phyloP scores from a whole-genome alignment of 331 rosid genomes.

The Erythrophleum ivorense region DNA sequence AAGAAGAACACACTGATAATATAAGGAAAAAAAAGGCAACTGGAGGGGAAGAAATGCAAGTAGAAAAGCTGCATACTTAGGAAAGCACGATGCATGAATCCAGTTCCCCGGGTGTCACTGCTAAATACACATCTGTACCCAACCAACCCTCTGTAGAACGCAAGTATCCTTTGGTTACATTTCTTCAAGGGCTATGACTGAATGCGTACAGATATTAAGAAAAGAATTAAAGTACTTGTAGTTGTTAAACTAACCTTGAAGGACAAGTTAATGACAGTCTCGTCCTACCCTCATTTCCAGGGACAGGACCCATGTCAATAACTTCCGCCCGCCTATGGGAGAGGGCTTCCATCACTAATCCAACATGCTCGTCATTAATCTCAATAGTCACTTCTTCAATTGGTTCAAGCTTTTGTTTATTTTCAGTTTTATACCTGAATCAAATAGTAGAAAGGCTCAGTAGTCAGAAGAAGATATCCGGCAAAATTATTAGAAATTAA shows the following conservation, averaged over 20 bases:
- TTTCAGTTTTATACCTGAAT: slow-evolving; percentile 90
- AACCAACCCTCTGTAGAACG: slow-evolving; percentile 86
- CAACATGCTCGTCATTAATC: slow-evolving; percentile 97
- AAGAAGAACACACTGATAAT: slow-evolving; percentile 11
- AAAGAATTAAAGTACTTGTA: too few species aligned
- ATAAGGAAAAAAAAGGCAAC: background rate
- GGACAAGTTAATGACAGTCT: slow-evolving; percentile 88
- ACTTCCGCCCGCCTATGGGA: slow-evolving; percentile 95
- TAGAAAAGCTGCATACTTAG: slow-evolving; percentile 61
- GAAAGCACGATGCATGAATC: slow-evolving; percentile 99
- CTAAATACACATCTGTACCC: slow-evolving; percentile 97
- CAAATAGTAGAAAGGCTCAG: too few species aligned
- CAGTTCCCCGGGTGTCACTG: slow-evolving; percentile 98
- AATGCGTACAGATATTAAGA: too few species aligned
- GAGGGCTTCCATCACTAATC: slow-evolving; percentile 93
- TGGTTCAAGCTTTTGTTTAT: slow-evolving; percentile 83
- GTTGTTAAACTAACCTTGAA: slow-evolving; percentile 76
- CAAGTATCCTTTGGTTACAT: too few species aligned
- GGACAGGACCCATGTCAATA: slow-evolving; percentile 93
- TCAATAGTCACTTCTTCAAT: slow-evolving; percentile 95
- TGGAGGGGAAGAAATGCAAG: too few species aligned
- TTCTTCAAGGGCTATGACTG: too few species aligned
- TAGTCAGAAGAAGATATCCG: too few species aligned
- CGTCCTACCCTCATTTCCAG: slow-evolving; percentile 85
- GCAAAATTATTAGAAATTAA: too few species aligned